These are phyloP conservation scores for Arachis hypogaea DNA, from an alignment of 306 rosid genomes.

Conservation along the genomic window DNA sequence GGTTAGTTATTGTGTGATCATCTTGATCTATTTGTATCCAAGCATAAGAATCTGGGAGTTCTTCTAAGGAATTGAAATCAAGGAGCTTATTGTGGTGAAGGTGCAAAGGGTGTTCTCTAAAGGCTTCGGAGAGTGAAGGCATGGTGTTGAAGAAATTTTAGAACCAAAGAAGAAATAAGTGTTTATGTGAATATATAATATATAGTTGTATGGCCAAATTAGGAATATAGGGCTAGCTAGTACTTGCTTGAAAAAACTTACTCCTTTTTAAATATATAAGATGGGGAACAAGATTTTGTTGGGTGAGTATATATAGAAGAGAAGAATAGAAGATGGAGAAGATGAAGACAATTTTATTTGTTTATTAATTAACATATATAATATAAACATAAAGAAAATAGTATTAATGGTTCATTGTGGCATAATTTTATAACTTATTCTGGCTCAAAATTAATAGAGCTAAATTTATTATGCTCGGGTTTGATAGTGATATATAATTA, in stretches of 20 bases:
- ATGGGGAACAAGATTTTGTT: slow-evolving; percentile 32
- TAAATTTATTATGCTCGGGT: too few species aligned
- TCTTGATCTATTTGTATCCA: slow-evolving; percentile 49
- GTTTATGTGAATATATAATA: neutral
- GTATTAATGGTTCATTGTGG: too few species aligned
- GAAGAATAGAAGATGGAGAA: slow-evolving; percentile 7
- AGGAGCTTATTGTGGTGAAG: slow-evolving; percentile 50
- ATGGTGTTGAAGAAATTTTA: slow-evolving; percentile 34
- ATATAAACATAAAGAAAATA: neutral
- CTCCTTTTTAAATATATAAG: neutral
- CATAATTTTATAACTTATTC: too few species aligned
- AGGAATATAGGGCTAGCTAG: neutral
- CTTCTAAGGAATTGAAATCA: slow-evolving; percentile 57
- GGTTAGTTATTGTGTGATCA: neutral
- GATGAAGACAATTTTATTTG: slow-evolving; percentile 43
- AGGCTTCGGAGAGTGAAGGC: slow-evolving; percentile 72
- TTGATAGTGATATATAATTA: too few species aligned
- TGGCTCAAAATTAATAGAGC: too few species aligned
- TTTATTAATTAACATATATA: slow-evolving; percentile 7
- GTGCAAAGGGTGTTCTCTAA: slow-evolving; percentile 54
- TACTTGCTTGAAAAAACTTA: slow-evolving; percentile 9
- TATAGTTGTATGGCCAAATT: neutral
- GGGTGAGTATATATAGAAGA: slow-evolving; percentile 49
- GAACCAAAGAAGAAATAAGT: neutral
- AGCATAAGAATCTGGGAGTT: slow-evolving; percentile 72